phyloP scores from a whole-genome alignment of 257 asterid species.

The Petunia secreta region DNA sequence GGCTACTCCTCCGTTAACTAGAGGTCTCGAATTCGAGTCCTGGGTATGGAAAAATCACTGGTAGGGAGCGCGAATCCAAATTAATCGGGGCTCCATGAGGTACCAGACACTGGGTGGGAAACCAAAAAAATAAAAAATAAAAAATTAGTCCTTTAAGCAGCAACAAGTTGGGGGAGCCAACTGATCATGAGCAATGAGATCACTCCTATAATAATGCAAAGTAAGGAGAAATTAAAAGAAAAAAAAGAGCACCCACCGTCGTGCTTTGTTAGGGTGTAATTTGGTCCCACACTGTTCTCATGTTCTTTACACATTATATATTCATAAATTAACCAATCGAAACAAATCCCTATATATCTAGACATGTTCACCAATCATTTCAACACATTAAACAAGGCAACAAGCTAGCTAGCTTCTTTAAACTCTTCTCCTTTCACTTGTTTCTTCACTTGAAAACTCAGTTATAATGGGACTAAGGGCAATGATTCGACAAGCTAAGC shows the following conservation, averaged over 20 bases:
- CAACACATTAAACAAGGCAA: neutral
- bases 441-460: neutral
- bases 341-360: neutral
- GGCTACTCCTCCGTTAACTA: no score
- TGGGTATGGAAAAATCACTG: no score
- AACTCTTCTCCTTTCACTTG: neutral
- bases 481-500: slow-evolving; percentile 17
- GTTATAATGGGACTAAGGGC: neutral
- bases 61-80: no score
- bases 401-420: neutral
- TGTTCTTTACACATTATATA: neutral
- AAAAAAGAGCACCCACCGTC: slow-evolving; percentile 21
- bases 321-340: neutral
- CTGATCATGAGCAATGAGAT: neutral
- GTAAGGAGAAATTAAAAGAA: neutral
- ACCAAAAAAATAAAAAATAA: no score
- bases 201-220: slow-evolving; percentile 10
- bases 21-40: no score
- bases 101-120: no score
- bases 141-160: neutral
- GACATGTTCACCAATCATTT: neutral
- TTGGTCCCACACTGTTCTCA: slow-evolving; percentile 16
- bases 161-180: slow-evolving; percentile 25
- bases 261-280: slow-evolving; percentile 8
- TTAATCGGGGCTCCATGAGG: no score